phyloP scores from a whole-genome alignment of 768 basidiomycete genomes.

The Pulveroboletus ravenelii region DNA sequence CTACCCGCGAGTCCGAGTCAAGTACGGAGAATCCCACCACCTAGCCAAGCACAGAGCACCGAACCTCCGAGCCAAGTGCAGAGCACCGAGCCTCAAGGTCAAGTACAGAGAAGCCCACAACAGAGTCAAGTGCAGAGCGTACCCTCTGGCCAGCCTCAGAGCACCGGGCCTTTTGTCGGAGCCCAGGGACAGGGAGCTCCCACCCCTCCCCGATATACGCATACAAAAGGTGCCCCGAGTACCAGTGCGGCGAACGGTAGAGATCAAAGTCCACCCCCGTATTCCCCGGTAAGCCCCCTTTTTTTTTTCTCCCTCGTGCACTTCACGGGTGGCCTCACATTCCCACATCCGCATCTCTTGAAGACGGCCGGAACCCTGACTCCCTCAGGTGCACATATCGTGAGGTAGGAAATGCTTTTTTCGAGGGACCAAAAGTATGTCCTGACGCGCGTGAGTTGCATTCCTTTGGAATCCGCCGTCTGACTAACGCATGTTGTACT shows the following conservation, averaged over 20 bases:
- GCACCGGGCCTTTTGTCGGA: background rate
- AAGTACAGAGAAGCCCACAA: background rate
- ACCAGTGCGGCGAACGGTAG: background rate
- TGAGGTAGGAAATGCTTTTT: background rate
- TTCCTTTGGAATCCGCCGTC: conserved; percentile 1
- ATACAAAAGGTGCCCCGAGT: background rate
- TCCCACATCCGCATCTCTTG: background rate
- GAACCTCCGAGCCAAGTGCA: background rate
- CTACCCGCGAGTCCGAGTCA: background rate
- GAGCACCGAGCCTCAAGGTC: background rate
- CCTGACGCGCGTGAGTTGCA: background rate
- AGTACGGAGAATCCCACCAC: background rate
- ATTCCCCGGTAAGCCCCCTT: conserved; percentile 19
- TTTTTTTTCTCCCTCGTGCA: background rate
- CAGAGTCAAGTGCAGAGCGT: background rate
- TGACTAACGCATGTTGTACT: background rate
- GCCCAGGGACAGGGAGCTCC: background rate
- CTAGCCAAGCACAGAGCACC: background rate
- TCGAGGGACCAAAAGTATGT: background rate
- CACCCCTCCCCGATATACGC: conserved; percentile 2
- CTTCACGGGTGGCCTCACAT: background rate
- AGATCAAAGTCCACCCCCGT: conserved; percentile 20
- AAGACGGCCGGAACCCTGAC: conserved; percentile 5
- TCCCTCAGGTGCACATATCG: conserved; percentile 2
- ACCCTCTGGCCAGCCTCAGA: background rate